Percentiles rank a stretch among this genome's conserved stretches.
phyloP scores from a whole-genome alignment of 2,329 filamentous ascomycete genomes.

The Aspergillus tamarii region DNA sequence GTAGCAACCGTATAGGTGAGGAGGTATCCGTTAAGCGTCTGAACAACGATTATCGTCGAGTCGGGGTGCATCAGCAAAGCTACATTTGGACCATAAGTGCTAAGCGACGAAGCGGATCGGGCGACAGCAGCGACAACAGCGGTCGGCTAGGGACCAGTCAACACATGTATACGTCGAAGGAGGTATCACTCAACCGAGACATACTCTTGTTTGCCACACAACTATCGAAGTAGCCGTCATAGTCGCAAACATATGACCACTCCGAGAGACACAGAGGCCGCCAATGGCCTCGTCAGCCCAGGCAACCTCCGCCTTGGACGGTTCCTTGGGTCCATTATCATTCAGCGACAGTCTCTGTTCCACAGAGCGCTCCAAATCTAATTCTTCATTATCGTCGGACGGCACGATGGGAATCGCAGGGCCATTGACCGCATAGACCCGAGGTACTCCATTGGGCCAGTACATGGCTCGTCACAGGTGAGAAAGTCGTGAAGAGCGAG shows the following conservation, averaged over 20 bases:
- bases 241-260: conserved; percentile 81
- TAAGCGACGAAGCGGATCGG: conserved; percentile 77
- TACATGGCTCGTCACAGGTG: conserved; percentile 47
- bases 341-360: conserved; percentile 31
- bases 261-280: conserved; percentile 75
- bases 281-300: conserved; percentile 68
- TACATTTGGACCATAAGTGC: conserved; percentile 82
- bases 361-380: conserved; percentile 18
- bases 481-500: conserved; percentile 31
- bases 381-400: conserved; percentile 30
- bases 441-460: conserved; percentile 54
- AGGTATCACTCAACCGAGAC: conserved; percentile 26
- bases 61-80: conserved; percentile 87
- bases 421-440: conserved; percentile 53
- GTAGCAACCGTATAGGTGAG: conserved; percentile 93
- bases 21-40: conserved; percentile 81
- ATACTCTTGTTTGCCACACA: conserved; percentile 95
- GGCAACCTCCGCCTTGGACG: conserved; percentile 34
- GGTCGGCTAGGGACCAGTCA: conserved; percentile 67
- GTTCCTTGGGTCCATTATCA: conserved; percentile 22
- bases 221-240: conserved; percentile 83
- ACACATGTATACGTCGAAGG: conserved; percentile 26
- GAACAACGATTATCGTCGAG: conserved; percentile 87
- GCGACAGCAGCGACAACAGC: conserved; percentile 84
- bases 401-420: conserved; percentile 37